Evolutionary conservation across 345 rosid genomes (phyloP).

Genomic region (Pelargonium nanum): DNA sequence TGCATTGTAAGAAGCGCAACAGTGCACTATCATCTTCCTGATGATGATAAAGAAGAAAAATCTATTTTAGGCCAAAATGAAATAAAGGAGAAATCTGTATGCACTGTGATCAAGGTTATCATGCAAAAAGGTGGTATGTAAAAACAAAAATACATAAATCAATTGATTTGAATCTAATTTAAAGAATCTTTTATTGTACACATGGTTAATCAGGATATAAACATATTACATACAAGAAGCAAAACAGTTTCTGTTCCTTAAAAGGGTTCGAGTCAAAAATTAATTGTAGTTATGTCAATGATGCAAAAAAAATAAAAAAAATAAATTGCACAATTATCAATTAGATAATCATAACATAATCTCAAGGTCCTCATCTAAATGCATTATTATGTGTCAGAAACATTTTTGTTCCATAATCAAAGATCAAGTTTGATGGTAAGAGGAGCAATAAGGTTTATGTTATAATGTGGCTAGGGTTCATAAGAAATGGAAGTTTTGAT

Average conservation of each 20-base stretch:
- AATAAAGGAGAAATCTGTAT: too few relatives aligned
- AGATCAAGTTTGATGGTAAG: neutral
- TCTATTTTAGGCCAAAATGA: constrained; percentile 2
- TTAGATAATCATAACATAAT: neutral
- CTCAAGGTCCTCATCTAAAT: neutral
- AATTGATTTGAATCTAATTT: neutral
- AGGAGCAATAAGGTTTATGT: neutral
- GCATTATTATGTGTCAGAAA: neutral
- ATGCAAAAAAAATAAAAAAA: too few relatives aligned
- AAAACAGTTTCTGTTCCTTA: neutral
- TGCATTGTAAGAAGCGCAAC: constrained; percentile 87
- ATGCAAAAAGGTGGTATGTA: too few relatives aligned
- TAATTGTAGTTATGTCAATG: too few relatives aligned
- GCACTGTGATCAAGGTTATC: neutral
- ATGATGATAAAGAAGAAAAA: constrained; percentile 13
- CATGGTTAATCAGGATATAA: neutral
- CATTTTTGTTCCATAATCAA: neutral
- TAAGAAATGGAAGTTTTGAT: neutral
- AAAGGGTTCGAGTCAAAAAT: too few relatives aligned
- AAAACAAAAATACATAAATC: neutral
- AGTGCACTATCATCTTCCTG: constrained; percentile 96
- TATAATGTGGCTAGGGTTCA: neutral
- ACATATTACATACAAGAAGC: neutral
- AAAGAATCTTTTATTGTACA: neutral
- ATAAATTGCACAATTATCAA: neutral